Evolutionary conservation across 2,329 filamentous ascomycete genomes (phyloP), one percentile per base, ranked within the genome.

Genomic region (Talaromyces funiculosus): DNA sequence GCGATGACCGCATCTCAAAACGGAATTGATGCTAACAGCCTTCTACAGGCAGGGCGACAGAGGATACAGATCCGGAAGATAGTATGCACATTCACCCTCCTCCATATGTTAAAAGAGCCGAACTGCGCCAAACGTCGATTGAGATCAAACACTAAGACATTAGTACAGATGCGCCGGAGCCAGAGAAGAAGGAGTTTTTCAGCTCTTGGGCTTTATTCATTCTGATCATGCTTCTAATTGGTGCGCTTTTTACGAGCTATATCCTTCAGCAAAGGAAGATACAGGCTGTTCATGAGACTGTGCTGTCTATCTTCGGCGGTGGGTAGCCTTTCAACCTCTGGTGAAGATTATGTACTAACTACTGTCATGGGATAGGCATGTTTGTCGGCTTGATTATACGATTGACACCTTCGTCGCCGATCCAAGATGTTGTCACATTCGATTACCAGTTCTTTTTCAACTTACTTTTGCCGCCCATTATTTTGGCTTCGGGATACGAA

Each of bases 361-460:
- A 55, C 7, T 16, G 26, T 57, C 33, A 24, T 33, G 10, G 9
- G 40, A n/a, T 57, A 95, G 93, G 93, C 69, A 97, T 97, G 94
- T 88, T 92, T 61, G 91, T 99, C 63, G 94, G 94, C 5, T 81
- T 99, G 68, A 84, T 96, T 62, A 86, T 99, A 61, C 86, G 94
- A 70, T 80, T 97, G 64, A 90, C 86, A 45, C 87, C 89, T 57
- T 88, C 89, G 66, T 88, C 90, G 64, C 90, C 89, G 64, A 92
- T 99, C 68, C 88, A 92, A 74, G 90, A 90, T 72, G 87, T 90
- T 65, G 92, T 99, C 71, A 96, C 89, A 76, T 99, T 99, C 81
- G 90, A 97, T 79, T 97, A 97, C 74, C 92, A 97, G 73, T 96
- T 97, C 81, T 99, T 99, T 82, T 99, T 99, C 82, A 99, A 99